Evolutionary conservation across 306 rosid species (phyloP).

Genomic region (Vigna hirtella): DNA sequence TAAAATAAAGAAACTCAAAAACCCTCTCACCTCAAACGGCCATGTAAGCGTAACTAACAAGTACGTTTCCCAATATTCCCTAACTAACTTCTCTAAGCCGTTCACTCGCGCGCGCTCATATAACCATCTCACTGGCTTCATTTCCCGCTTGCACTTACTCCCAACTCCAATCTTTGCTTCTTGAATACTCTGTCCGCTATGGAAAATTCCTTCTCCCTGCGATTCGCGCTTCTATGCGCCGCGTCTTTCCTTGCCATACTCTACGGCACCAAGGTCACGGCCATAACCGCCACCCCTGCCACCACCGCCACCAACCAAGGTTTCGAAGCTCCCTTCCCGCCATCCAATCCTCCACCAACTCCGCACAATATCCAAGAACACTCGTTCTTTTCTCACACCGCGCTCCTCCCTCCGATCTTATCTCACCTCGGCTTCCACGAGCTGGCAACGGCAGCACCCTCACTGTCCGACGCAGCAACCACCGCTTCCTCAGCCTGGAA

Average conservation of each 20-base stretch:
- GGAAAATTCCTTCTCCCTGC: conserved; percentile 48
- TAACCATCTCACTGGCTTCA: conserved; percentile 2
- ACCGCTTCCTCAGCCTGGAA: conserved; percentile 51
- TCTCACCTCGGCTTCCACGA: conserved; percentile 74
- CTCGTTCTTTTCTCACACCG: conserved; percentile 62
- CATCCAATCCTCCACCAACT: conserved; percentile 45
- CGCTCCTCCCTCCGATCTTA: conserved; percentile 67
- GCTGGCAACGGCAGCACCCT: conserved; percentile 66
- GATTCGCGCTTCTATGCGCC: conserved; percentile 37
- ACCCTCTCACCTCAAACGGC: conserved; percentile 32
- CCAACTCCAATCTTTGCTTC: conserved; percentile 18
- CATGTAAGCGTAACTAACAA: conserved; percentile 35
- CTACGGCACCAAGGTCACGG: conserved; percentile 29
- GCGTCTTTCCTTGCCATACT: conserved; percentile 40
- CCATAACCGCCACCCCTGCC: conserved; percentile 46
- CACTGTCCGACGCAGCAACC: conserved; percentile 53
- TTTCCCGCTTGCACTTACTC: conserved; percentile 34
- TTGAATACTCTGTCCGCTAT: conserved; percentile 41
- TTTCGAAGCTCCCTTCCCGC: conserved; percentile 43
- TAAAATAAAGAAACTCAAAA: background rate
- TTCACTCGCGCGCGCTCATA: background rate
- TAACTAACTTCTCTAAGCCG: conserved; percentile 37
- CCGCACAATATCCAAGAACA: conserved; percentile 56
- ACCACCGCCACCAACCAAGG: conserved; percentile 44
- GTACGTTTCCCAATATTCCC: conserved; percentile 41